These are phyloP conservation scores for Centella asiatica DNA, from an alignment of 129 eudicot species.

Conservation along the genomic window DNA sequence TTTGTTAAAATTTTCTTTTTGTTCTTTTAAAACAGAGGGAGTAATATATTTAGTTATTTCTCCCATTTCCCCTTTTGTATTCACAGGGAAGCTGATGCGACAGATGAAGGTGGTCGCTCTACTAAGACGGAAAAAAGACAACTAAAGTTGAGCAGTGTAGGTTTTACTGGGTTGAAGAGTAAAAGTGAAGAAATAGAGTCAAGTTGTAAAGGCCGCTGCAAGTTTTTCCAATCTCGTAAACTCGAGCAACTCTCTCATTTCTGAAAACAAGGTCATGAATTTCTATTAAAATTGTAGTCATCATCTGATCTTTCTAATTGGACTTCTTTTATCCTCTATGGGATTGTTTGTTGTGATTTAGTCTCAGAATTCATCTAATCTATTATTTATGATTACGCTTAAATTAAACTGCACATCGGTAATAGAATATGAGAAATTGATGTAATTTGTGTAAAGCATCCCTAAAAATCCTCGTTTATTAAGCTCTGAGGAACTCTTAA, in stretches of 20 bases:
- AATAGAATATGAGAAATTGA: too few species aligned
- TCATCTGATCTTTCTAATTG: too few species aligned
- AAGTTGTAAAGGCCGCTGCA: conserved; percentile 84
- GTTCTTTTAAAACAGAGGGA: not conserved
- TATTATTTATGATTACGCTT: too few species aligned
- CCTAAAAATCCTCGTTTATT: too few species aligned
- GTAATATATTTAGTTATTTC: not conserved
- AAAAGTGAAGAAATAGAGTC: conserved; percentile 86
- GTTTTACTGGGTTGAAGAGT: conserved; percentile 68
- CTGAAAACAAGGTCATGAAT: conserved; percentile 31
- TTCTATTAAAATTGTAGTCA: too few species aligned
- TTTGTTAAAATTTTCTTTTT: not conserved
- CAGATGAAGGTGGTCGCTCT: conserved; percentile 48
- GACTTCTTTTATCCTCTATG: too few species aligned
- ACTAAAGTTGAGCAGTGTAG: conserved; percentile 51
- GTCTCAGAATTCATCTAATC: too few species aligned
- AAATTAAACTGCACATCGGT: too few species aligned
- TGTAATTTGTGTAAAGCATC: too few species aligned
- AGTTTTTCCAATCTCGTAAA: conserved; percentile 90
- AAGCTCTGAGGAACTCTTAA: too few species aligned
- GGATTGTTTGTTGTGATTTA: too few species aligned
- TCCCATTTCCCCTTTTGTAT: conserved; percentile 1
- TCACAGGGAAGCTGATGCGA: conserved; percentile 65
- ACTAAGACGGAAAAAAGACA: conserved; percentile 56
- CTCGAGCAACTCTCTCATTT: conserved; percentile 59